phyloP scores from a whole-genome alignment of 1,139 yeast species.

The Nakaseomyces bracarensis region DNA sequence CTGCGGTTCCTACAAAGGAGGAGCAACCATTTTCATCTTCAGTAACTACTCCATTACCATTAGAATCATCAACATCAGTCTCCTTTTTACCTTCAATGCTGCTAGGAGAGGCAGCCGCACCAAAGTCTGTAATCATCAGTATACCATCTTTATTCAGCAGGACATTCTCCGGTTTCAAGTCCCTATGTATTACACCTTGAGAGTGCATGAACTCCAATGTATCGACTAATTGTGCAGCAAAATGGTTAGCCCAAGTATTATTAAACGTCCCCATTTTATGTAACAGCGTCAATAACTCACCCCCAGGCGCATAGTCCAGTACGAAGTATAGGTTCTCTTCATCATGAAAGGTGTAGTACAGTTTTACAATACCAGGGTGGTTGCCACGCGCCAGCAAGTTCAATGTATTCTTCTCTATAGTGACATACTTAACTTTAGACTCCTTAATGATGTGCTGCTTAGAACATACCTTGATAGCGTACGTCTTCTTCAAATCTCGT shows the following conservation, averaged over 20 bases:
- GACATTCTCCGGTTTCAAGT: conserved; percentile 71
- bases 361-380: conserved; percentile 79
- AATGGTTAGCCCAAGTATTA: conserved; percentile 69
- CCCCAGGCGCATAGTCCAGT: conserved; percentile 85
- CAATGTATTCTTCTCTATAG: conserved; percentile 88
- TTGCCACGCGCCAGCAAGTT: conserved; percentile 61
- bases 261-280: conserved; percentile 71
- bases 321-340: conserved; percentile 82
- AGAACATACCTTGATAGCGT: conserved; percentile 86
- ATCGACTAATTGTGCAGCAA: conserved; percentile 63
- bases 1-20: conserved; percentile 84
- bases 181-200: conserved; percentile 72
- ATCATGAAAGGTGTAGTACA: conserved; percentile 92
- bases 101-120: conserved; percentile 56
- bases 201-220: conserved; percentile 69
- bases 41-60: background rate
- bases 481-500: conserved; percentile 36
- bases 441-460: conserved; percentile 92
- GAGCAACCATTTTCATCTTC: conserved; percentile 25
- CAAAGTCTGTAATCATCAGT: conserved; percentile 72
- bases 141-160: conserved; percentile 55
- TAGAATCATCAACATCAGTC: background rate
- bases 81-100: conserved; percentile 35
- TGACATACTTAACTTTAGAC: conserved; percentile 90
- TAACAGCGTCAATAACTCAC: conserved; percentile 75